phyloP scores from a whole-genome alignment of 345 rosid species.

The Ricinus communis region DNA sequence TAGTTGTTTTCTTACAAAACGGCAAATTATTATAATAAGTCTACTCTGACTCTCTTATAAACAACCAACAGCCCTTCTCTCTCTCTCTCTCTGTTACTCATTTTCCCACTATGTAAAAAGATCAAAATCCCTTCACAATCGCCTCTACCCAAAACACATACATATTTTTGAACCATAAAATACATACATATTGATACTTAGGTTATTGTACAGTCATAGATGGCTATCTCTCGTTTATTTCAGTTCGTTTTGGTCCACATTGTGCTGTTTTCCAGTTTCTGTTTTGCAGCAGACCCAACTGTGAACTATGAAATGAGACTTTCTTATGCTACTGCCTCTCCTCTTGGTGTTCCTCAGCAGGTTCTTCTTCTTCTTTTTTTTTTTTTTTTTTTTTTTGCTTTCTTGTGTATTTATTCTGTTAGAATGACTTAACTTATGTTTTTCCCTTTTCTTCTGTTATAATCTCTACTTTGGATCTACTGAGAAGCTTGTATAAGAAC shows the following conservation, averaged over 20 bases:
- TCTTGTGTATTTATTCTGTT: no score
- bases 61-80: neutral
- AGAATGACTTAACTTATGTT: neutral
- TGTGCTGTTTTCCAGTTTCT: slow-evolving; percentile 40
- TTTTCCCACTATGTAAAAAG: slow-evolving; percentile 13
- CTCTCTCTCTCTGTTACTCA: neutral
- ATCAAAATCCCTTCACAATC: neutral
- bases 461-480: slow-evolving; percentile 6
- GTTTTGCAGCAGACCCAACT: slow-evolving; percentile 64
- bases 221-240: slow-evolving; percentile 13
- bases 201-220: neutral
- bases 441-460: neutral
- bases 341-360: slow-evolving; percentile 88
- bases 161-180: no score
- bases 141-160: neutral
- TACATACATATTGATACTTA: no score
- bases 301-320: slow-evolving; percentile 51
- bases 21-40: neutral
- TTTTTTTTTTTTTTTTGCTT: no score
- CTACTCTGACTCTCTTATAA: neutral
- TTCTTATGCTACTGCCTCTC: slow-evolving; percentile 72
- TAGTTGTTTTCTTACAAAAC: neutral
- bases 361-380: slow-evolving; percentile 25
- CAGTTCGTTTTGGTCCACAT: slow-evolving; percentile 35
- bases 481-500: neutral